Base-by-base conservation (phyloP, 169 alveolate species). In the Cryptosporidium ryanae region DNA sequence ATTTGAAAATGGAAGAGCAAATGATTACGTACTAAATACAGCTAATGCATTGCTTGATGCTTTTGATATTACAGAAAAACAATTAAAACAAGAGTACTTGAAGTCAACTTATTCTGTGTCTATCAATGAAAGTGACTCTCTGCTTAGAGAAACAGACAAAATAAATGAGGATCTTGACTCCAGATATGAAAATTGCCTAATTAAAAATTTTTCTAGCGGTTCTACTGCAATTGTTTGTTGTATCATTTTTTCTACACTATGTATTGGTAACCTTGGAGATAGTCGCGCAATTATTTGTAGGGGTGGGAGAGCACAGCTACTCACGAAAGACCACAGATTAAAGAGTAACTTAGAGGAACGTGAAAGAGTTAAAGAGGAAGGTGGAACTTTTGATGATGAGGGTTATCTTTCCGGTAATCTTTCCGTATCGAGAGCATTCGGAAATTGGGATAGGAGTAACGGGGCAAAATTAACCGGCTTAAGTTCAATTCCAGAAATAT, bases 391-490 rank as follows among this genome's bases (percentile, higher is more conserved):
- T 66, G 93, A 90, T 68, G 82, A 82, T 31, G 93, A 90, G 38
- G 91, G 82, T 5, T 66, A 83, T 49, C 90, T 65, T 25, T 50
- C 71, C 50, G 91, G 93, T 15, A 90, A 65, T 43, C 81, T 90
- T 17, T 91, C 90, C 15, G 93, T 90, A 66, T 90, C 93, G 3
- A 59, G 93, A 1, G 93, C 93, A 68, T 90, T 90, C 64, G 93
- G 93, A 12, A 84, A 76, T 46, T 90, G 90, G 82, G 87, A 76
- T 34, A 64, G 52, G 50, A n/a, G 38, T 5, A 87, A 65, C 44
- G 92, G 94, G 44, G 52, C 82, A 50, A 92, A 92, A 82, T 84
- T 90, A 64, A 76, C 65, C n/a, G 93, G 93, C 46, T 61, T 91
- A 29, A 43, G 90, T 13, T 81, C 91, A 70, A 93, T 82, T 49